These are phyloP conservation scores for Leishmania amazonensis DNA, from an alignment of 208 protist genomes.

Conservation along the genomic window DNA sequence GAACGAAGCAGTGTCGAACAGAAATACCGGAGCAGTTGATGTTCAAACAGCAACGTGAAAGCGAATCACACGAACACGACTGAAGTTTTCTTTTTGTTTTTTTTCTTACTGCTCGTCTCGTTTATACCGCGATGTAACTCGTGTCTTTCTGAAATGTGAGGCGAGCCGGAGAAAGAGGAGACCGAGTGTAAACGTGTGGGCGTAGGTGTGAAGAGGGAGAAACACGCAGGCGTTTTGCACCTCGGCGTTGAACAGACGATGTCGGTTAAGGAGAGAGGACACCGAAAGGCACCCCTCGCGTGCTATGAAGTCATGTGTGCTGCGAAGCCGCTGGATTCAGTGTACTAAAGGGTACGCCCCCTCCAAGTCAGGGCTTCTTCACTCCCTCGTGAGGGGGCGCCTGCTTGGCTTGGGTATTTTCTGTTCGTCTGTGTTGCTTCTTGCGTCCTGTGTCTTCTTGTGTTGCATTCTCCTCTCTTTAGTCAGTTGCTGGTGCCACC, in stretches of 20 bases:
- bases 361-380: neutral
- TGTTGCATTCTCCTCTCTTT: neutral
- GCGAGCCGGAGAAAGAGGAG: neutral
- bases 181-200: neutral
- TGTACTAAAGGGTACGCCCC: neutral
- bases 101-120: neutral
- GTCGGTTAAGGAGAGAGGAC: neutral
- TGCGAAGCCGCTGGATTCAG: neutral
- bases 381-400: neutral
- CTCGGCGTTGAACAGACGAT: neutral
- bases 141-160: neutral
- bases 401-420: neutral
- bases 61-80: neutral
- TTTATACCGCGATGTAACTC: neutral
- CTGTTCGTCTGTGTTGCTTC: neutral
- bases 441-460: neutral
- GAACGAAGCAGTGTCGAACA: neutral
- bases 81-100: neutral
- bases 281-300: neutral
- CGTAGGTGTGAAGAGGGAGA: neutral
- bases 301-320: neutral
- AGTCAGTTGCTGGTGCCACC: neutral
- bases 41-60: constrained; percentile 5
- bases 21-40: neutral
- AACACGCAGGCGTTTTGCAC: neutral